phyloP scores from a whole-genome alignment of 164 flowering plant genomes.

The Aristolochia fimbriata region DNA sequence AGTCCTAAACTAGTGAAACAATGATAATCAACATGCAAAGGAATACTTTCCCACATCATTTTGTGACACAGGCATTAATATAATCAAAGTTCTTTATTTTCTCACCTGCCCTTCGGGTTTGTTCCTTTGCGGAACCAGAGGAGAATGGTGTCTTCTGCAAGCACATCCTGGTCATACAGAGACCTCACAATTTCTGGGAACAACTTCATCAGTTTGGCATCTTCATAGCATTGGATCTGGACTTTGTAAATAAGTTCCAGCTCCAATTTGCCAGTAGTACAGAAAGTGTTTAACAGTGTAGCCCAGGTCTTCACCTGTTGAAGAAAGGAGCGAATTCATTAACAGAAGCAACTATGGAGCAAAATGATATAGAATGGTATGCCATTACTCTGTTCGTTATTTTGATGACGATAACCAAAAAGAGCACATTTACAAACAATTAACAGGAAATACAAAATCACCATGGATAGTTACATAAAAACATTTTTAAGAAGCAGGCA shows the following conservation, averaged over 20 bases:
- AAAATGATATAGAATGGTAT: not conserved
- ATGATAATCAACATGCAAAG: too few species aligned
- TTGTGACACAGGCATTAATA: too few species aligned
- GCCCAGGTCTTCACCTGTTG: conserved; percentile 94
- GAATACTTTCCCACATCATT: too few species aligned
- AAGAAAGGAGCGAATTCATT: not conserved
- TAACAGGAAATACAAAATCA: too few species aligned
- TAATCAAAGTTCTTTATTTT: not conserved
- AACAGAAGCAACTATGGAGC: not conserved
- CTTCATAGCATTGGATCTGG: conserved; percentile 95
- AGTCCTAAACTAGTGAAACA: too few species aligned
- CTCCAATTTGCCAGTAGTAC: conserved; percentile 86
- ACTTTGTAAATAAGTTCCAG: conserved; percentile 92
- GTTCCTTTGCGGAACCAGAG: conserved; percentile 94
- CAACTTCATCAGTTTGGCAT: conserved; percentile 90
- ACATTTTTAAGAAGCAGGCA: too few species aligned
- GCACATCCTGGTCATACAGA: conserved; percentile 92
- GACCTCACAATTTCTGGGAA: conserved; percentile 90
- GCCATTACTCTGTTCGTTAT: not conserved
- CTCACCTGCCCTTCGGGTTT: conserved; percentile 92
- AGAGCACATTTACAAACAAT: too few species aligned
- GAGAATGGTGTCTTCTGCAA: conserved; percentile 94
- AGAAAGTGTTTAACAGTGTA: conserved; percentile 58
- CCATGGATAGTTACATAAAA: too few species aligned
- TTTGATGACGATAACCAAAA: too few species aligned